Evolutionary conservation across 495 filamentous ascomycete genomes (phyloP), one percentile per base, ranked within the genome.

Genomic region (Lophium mytilinum): DNA sequence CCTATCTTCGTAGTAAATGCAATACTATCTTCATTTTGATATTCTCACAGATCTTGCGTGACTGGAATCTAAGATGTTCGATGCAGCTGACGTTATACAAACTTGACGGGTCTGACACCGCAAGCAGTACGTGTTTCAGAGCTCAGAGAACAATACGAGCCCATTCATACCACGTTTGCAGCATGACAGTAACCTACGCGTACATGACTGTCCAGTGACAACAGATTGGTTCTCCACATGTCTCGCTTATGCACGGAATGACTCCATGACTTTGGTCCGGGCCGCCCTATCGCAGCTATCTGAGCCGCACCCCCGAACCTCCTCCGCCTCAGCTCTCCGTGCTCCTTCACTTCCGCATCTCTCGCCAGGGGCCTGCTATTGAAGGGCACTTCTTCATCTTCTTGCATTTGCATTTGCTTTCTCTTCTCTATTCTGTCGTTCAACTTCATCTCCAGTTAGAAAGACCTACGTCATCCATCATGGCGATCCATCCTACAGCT

Each of bases 401-500:
- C 41, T 19, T 45, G 14, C 33, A 14, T 47, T 48, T 33, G 45
- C 21, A 48, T 30, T 30, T 30, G 24, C 24, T 3, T 42, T 8
- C 40, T 42, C 17, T 42, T 42, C 17, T 18, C 24, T 4, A 2
- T 33, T 48, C 45, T 24, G 15, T 30, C 49, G 8, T 37, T 8
- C 33, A 17, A 37, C 24, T 36, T 8, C 19, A 6, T 34, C 7
- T 37, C 45, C 34, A 36, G 18, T 17, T 52, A 34, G 21, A 37
- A 14, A 37, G 24, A 14, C 49, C 19, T 33, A 4, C n/a, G 40
- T 50, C n/a, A 50, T 17, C 46, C 9, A 52, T 33, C 54, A 65
- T 65, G 58, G 62, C 58, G 39, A 65, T 65, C 42, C 52, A 58
- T 47, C 46, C 62, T 14, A 18, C 50, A 24, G 36, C 9, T 33